Percentiles rank a stretch among this genome's conserved stretches.
Conservation (phyloP, 1,139 yeast genomes). For the Hansenula lynferdii region DNA sequence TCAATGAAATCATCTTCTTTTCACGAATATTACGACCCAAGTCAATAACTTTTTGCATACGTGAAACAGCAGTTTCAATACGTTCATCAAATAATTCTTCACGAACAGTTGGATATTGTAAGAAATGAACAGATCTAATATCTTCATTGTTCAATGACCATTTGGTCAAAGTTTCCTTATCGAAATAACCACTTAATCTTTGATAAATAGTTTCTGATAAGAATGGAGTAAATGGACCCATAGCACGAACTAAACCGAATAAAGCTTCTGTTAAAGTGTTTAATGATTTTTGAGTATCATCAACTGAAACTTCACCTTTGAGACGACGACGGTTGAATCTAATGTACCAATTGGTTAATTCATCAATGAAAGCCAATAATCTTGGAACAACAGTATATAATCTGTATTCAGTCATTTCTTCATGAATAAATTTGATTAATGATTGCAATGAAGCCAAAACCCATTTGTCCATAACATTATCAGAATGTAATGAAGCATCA, state of each 20-base stretch:
- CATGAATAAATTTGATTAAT: constrained; percentile 76
- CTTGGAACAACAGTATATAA: constrained; percentile 95
- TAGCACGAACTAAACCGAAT: constrained; percentile 83
- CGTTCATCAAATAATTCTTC: constrained; percentile 73
- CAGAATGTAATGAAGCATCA: constrained; percentile 58
- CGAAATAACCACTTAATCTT: constrained; percentile 60
- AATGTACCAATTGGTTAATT: constrained; percentile 98
- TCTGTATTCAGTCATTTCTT: constrained; percentile 86
- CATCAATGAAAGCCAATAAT: constrained; percentile 81
- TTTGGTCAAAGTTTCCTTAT: constrained; percentile 39
- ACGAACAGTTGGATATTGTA: constrained; percentile 84
- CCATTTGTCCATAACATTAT: constrained; percentile 98
- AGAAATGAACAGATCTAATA: constrained; percentile 85
- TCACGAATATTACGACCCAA: constrained; percentile 96
- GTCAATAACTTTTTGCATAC: constrained; percentile 98
- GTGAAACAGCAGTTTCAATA: constrained; percentile 77
- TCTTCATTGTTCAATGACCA: constrained; percentile 39
- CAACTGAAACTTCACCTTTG: constrained; percentile 86
- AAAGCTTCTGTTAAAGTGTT: constrained; percentile 89
- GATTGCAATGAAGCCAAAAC: constrained; percentile 92
- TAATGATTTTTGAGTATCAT: constrained; percentile 81
- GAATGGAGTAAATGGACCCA: constrained; percentile 99
- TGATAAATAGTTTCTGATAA: constrained; percentile 87
- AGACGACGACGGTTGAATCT: constrained; percentile 97
- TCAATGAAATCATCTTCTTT: constrained; percentile 87